These are phyloP conservation scores for Lagenidium giganteum DNA, from an alignment of 352 stramenopile species.

Conservation along the genomic window DNA sequence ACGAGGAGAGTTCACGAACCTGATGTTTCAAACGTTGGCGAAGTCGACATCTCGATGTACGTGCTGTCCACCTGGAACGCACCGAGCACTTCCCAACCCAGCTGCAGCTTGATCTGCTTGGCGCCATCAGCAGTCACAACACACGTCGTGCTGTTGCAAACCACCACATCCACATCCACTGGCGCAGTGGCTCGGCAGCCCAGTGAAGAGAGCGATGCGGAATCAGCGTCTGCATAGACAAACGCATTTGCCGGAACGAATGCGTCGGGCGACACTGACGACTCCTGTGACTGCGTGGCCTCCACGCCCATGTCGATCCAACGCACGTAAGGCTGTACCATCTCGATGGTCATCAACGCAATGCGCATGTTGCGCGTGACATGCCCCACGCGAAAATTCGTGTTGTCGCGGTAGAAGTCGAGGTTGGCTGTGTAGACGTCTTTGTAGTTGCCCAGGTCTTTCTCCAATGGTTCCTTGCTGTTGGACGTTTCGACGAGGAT, in stretches of 20 bases:
- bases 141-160: constrained; percentile 43
- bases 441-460: constrained; percentile 62
- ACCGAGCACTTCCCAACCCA: constrained; percentile 77
- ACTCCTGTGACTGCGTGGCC: not conserved
- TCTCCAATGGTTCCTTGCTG: constrained; percentile 77
- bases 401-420: constrained; percentile 44
- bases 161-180: constrained; percentile 31
- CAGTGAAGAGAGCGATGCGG: constrained; percentile 39
- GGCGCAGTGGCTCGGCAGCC: constrained; percentile 38
- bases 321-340: constrained; percentile 92
- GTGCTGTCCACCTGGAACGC: constrained; percentile 73
- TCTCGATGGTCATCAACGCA: constrained; percentile 92
- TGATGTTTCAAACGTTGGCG: constrained; percentile 30
- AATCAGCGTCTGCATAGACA: constrained; percentile 20
- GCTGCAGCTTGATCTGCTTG: constrained; percentile 45
- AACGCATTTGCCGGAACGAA: constrained; percentile 52
- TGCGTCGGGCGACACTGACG: constrained; percentile 6
- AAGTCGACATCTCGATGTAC: constrained; percentile 56
- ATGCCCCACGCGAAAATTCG: constrained; percentile 77
- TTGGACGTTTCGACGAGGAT: constrained; percentile 96
- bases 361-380: constrained; percentile 94
- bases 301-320: constrained; percentile 42
- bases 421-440: constrained; percentile 66
- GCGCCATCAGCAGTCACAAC: constrained; percentile 14
- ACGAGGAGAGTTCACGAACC: constrained; percentile 4